A percentile compares a stretch with the other conserved stretches of the same genome.
Evolutionary conservation across 106 monocot species (phyloP).

Genomic region (Hemerocallis citrina): DNA sequence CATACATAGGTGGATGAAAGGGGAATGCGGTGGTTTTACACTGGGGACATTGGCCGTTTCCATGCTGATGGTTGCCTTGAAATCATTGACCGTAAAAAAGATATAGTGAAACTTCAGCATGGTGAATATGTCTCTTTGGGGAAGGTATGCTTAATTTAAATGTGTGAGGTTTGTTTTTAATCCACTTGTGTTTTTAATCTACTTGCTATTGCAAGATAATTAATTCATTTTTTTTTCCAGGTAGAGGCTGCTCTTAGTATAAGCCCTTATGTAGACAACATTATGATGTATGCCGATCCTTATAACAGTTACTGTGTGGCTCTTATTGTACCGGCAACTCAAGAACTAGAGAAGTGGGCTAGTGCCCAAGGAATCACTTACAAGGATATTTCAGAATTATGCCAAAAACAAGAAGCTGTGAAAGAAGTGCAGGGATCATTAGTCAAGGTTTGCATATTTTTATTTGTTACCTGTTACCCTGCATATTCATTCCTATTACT

Average conservation of each 20-base stretch:
- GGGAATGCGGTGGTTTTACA: constrained; percentile 66
- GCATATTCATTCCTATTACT: neutral
- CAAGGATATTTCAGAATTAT: constrained; percentile 49
- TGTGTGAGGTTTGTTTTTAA: neutral
- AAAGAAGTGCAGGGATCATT: constrained; percentile 84
- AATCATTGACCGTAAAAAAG: constrained; percentile 70
- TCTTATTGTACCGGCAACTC: constrained; percentile 48
- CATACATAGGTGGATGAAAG: constrained; percentile 54
- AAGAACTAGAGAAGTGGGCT: constrained; percentile 66
- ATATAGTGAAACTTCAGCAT: constrained; percentile 83
- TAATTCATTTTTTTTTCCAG: constrained; percentile 26
- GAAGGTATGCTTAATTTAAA: constrained; percentile 40
- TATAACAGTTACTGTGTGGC: constrained; percentile 86
- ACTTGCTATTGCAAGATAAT: neutral
- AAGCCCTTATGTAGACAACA: constrained; percentile 89
- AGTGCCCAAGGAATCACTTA: constrained; percentile 37
- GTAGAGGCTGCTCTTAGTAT: constrained; percentile 78
- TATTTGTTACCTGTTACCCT: neutral
- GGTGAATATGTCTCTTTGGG: constrained; percentile 76
- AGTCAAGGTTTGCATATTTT: constrained; percentile 51
- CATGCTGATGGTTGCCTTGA: constrained; percentile 69
- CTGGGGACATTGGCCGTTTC: constrained; percentile 71
- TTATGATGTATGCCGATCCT: constrained; percentile 90
- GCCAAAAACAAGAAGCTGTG: constrained; percentile 47
- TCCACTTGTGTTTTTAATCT: neutral